Percentiles rank a stretch among this genome's conserved stretches.
Evolutionary conservation across 2,329 filamentous ascomycete species (phyloP).

Genomic region (Neofusicoccum kwambonambiense): DNA sequence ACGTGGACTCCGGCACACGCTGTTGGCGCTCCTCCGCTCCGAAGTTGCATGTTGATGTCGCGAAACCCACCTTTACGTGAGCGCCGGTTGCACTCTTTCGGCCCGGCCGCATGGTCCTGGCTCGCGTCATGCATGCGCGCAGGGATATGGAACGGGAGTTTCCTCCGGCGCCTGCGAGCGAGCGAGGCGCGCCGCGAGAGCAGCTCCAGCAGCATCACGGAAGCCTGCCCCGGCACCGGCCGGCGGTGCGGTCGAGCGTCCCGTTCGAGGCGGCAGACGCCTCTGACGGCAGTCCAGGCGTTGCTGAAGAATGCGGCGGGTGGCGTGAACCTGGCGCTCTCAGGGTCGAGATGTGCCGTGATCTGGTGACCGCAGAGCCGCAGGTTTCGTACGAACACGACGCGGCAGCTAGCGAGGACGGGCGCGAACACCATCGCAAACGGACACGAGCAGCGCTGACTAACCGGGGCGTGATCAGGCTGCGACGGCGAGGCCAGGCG

Average conservation of each 20-base stretch:
- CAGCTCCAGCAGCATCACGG: conserved; percentile 1
- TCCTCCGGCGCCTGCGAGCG: conserved; percentile 1
- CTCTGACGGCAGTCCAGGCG: conserved; percentile 9
- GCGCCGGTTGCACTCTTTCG: not conserved
- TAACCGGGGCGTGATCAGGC: not conserved
- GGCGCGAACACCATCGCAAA: not conserved
- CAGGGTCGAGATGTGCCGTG: conserved; percentile 1
- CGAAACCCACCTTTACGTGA: conserved; percentile 12
- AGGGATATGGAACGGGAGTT: conserved; percentile 5
- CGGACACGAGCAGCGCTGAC: not conserved
- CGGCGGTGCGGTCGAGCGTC: not conserved
- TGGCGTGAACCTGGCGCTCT: conserved; percentile 9
- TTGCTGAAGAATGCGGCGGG: not conserved
- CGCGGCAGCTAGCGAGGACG: not conserved
- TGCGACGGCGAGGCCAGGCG: not conserved
- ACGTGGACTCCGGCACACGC: conserved; percentile 5
- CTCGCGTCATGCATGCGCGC: conserved; percentile 9
- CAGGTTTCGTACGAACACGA: not conserved
- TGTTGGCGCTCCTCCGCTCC: not conserved
- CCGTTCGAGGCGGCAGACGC: not conserved
- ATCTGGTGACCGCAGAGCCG: conserved; percentile 9
- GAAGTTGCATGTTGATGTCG: conserved; percentile 15
- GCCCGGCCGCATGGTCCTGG: conserved; percentile 4
- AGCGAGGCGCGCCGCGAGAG: not conserved
- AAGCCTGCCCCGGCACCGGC: not conserved